Evolutionary conservation across 148 eudicot genomes (phyloP), one percentile per base, ranked within the genome.

Genomic region (Dysphania ambrosioides): DNA sequence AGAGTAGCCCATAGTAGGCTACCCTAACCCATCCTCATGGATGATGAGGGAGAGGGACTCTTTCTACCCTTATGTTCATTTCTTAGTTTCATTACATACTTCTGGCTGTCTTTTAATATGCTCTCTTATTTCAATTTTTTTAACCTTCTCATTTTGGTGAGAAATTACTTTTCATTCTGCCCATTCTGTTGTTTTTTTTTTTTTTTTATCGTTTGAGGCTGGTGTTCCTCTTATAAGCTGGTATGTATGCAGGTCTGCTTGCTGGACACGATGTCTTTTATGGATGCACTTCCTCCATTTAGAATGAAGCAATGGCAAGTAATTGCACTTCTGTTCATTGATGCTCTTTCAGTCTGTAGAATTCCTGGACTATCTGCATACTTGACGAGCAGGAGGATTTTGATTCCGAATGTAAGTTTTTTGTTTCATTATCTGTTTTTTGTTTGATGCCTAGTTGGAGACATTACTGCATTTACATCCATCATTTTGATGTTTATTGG

Each of bases 301-400:
- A 87, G 90, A 74, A 78, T 82, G 80, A 90, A 86, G 81, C 97
- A 92, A 79, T 95, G 99, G 99, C 93, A 95, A 78, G 87, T 92
- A 56, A 82, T 92, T 68, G 85, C 81, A 75, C 92, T 92, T 74
- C 78, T 92, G 82, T 90, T 90, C 75, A 72, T 95, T 66, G 97
- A 95, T 78, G 96, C 99, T 77, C 92, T 95, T 51, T 88, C 99
- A 35, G 90, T 92, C 65, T 83, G 86, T 57, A 88, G 89, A 78
- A 85, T 95, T 76, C 96, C 97, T 75, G 87, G 91, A 70, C 79
- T 95, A 56, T 80, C 88, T 73, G 82, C 88, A 53, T 79, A 87
- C 68, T 72, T 92, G 83, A 85, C 85, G 61, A 86, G 81, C 78
- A 87, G 83, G 75, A 87, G 92, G 73, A 57, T 85, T 71, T 75